These are phyloP conservation scores for Lyophyllum atratum DNA, from an alignment of 768 basidiomycete genomes.

Conservation along the genomic window DNA sequence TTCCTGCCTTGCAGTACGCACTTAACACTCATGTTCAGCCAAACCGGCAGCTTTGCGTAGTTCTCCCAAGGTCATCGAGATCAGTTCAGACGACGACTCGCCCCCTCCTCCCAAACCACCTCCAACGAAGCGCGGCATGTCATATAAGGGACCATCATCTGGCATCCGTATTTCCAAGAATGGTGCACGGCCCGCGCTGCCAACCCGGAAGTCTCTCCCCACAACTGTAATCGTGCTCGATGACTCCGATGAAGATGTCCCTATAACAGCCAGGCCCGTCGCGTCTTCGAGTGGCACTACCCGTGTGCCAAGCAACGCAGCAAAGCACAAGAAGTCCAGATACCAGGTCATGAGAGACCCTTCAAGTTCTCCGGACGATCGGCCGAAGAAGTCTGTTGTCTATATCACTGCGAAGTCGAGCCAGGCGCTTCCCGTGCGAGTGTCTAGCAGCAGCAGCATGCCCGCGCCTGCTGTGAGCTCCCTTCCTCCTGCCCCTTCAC, in stretches of 20 bases:
- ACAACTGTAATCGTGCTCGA: neutral
- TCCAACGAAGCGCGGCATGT: neutral
- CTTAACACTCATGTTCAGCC: neutral
- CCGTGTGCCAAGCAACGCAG: neutral
- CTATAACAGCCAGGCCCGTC: neutral
- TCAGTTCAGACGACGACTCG: slow-evolving; percentile 3
- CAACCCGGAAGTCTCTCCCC: neutral
- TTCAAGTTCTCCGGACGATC: neutral
- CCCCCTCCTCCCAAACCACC: neutral
- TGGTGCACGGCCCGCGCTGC: neutral
- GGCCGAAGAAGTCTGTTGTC: neutral
- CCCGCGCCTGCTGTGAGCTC: too few species aligned
- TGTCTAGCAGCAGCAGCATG: neutral
- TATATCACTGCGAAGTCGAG: neutral
- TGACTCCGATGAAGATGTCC: slow-evolving; percentile 8
- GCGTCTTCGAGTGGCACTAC: neutral
- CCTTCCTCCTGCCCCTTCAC: neutral
- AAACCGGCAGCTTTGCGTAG: neutral
- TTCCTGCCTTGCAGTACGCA: neutral
- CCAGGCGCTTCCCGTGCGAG: neutral
- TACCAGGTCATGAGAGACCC: neutral
- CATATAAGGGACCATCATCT: slow-evolving; percentile 1
- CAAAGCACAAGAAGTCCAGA: neutral
- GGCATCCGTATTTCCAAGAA: neutral
- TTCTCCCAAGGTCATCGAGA: slow-evolving; percentile 8